Conservation (phyloP, 1,139 yeast species). For the Pichia sp. region DNA sequence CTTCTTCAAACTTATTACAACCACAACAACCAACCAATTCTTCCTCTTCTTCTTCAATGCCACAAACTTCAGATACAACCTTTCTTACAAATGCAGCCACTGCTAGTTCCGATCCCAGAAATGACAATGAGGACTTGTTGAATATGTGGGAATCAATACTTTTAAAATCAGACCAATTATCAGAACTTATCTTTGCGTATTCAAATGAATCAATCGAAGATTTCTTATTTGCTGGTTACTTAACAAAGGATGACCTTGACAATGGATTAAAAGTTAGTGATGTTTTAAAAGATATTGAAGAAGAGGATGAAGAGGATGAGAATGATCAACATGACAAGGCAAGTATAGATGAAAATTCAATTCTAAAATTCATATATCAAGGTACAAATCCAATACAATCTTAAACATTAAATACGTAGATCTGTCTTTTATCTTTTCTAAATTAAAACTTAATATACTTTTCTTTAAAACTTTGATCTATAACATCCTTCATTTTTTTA, state of each 20-base stretch:
- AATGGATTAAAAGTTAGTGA: slow-evolving; percentile 32
- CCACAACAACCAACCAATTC: not conserved
- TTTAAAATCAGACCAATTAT: slow-evolving; percentile 46
- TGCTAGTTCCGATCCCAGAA: not conserved
- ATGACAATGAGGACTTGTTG: not conserved
- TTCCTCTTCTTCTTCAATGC: slow-evolving; percentile 18
- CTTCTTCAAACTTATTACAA: not conserved
- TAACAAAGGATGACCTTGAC: slow-evolving; percentile 45
- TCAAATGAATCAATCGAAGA: slow-evolving; percentile 48
- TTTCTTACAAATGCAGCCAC: slow-evolving; percentile 6
- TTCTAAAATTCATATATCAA: slow-evolving; percentile 37
- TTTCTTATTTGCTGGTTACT: slow-evolving; percentile 57
- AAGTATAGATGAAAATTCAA: slow-evolving; percentile 13
- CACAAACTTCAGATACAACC: slow-evolving; percentile 20
- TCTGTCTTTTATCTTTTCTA: not conserved
- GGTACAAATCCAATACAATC: slow-evolving; percentile 30
- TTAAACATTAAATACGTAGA: not conserved
- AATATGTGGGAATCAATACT: slow-evolving; percentile 16
- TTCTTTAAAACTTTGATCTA: slow-evolving; percentile 6
- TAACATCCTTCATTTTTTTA: slow-evolving; percentile 11
- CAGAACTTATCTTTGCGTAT: slow-evolving; percentile 55
- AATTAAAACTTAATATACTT: slow-evolving; percentile 1
- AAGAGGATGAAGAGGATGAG: not conserved
- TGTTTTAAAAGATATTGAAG: slow-evolving; percentile 6
- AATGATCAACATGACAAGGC: not conserved